phyloP scores from a whole-genome alignment of 2,329 filamentous ascomycete genomes.

The Sporothrix dimorphospora region DNA sequence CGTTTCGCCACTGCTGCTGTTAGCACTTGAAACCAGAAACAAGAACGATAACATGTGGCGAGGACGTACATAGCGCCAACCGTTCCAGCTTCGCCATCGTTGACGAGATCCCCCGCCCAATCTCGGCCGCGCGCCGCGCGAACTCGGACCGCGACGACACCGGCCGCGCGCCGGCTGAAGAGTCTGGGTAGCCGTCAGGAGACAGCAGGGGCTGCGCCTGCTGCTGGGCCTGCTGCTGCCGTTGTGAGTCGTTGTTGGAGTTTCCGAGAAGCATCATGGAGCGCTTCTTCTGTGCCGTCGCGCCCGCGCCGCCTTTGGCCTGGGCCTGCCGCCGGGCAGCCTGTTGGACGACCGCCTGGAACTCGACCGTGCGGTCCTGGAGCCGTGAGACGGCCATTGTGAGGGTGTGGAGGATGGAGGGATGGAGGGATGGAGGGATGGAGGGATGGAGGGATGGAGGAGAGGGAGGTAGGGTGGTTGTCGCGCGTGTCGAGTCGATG shows the following conservation, averaged over 20 bases:
- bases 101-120: slow-evolving; percentile 85
- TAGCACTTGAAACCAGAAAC: not conserved
- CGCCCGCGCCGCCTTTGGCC: slow-evolving; percentile 57
- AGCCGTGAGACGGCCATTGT: slow-evolving; percentile 73
- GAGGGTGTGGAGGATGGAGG: not conserved
- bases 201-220: slow-evolving; percentile 67
- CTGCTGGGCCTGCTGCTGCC: slow-evolving; percentile 52
- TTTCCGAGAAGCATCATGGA: slow-evolving; percentile 27
- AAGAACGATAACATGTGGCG: slow-evolving; percentile 32
- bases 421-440: no score
- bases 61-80: slow-evolving; percentile 69
- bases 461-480: not conserved
- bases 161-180: slow-evolving; percentile 57
- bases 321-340: slow-evolving; percentile 78
- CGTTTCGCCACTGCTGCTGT: slow-evolving; percentile 70
- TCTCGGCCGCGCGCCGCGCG: slow-evolving; percentile 85
- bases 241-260: not conserved
- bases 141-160: slow-evolving; percentile 69
- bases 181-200: slow-evolving; percentile 52
- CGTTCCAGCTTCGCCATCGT: slow-evolving; percentile 97
- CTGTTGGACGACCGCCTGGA: slow-evolving; percentile 85
- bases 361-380: slow-evolving; percentile 95
- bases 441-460: no score
- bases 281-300: slow-evolving; percentile 67
- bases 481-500: not conserved